Base-by-base conservation (phyloP, 345 rosid genomes). In the Hypericum perforatum region DNA sequence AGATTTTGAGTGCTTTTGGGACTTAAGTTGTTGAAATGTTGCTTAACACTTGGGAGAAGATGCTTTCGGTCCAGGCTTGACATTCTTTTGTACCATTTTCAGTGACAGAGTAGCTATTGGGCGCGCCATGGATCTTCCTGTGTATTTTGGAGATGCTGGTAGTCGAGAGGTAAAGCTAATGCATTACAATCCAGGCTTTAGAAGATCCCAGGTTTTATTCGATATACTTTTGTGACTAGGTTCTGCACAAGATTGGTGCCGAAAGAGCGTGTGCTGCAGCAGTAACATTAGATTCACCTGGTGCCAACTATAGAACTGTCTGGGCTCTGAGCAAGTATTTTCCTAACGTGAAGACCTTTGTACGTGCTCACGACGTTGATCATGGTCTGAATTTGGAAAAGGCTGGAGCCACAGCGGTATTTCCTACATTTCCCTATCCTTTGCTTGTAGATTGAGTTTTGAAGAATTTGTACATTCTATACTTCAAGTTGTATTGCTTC, bases 321-420 rank as follows among this genome's bases (percentile, higher is more conserved):
- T 91, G 98, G 98, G 98, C 98, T 61, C 69, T 91, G 66, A 91
- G 74, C 94, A 91, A 91, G 86, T 77, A 85, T 64, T 91, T 81
- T 68, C 98, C 98, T 43, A 87, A 91, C 11, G 96, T 87, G 66
- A 91, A 87, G 60, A 91, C 98, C 44, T 91, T 82, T 68, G 98
- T 91, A 29, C 96, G 96, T 56, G 98, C 98, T 59, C 98, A 91
- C 39, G 98, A 87, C 62, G 90, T 91, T 66, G 98, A 80, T 63
- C 94, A 91, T 56, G 98, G 98, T 58, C 79, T 91, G 53, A 91
- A 91, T 63, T 68, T 91, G 77, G 98, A 91, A 43, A 91, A 91
- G 62, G 98, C 98, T 4, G 96, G 98, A 39, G 98, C 98, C 41
- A 68, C 98, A 40, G 96, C 98, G 52, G 98, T 89, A 82, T 81